Evolutionary conservation across 768 basidiomycete genomes (phyloP).

Genomic region (Auricularia sp.): DNA sequence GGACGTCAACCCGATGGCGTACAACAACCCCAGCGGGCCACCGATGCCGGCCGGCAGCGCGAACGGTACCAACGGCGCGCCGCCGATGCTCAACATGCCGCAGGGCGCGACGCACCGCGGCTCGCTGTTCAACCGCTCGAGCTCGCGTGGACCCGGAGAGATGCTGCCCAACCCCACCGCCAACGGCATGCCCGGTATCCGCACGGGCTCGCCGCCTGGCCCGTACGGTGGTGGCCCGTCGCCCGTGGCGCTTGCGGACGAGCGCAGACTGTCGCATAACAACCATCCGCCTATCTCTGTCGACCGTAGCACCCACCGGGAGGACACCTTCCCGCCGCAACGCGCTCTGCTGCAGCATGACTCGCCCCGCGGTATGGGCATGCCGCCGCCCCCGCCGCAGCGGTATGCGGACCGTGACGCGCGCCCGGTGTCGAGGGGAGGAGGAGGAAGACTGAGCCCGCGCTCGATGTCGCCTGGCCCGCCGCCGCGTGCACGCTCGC

Average conservation of each 20-base stretch:
- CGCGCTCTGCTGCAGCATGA: not conserved
- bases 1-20: constrained; percentile 93
- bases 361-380: not conserved
- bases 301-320: not conserved
- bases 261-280: too few relatives aligned
- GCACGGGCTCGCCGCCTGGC: not conserved
- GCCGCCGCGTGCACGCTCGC: not conserved
- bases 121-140: not conserved
- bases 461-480: not conserved
- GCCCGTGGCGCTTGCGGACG: too few relatives aligned
- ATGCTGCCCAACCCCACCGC: not conserved
- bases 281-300: not conserved
- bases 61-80: not conserved
- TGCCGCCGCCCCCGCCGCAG: not conserved
- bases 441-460: not conserved
- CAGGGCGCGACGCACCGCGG: not conserved
- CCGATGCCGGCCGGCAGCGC: constrained; percentile 27
- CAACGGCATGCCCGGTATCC: not conserved
- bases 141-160: not conserved
- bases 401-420: not conserved
- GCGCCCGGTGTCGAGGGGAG: not conserved
- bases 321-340: not conserved
- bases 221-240: too few relatives aligned
- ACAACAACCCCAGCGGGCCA: constrained; percentile 49
- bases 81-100: constrained; percentile 1